Evolutionary conservation across 139 green algal species (phyloP).

Genomic region (Limnomonas spitsbergensis): DNA sequence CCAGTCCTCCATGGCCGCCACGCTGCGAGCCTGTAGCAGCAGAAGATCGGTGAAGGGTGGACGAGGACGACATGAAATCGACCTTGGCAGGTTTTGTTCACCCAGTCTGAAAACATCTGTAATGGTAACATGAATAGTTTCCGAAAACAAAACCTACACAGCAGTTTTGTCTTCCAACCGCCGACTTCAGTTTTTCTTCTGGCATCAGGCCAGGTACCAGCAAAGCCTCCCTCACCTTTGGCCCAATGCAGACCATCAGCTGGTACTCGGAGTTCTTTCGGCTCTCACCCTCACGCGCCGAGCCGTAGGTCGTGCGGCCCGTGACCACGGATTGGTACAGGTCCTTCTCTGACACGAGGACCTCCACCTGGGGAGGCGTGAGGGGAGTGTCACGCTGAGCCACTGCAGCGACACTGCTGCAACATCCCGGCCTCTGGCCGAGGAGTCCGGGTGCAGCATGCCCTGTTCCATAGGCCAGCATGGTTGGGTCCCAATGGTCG

Average conservation of each 20-base stretch:
- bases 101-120: no score
- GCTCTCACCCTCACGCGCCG: constrained; percentile 5
- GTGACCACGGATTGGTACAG: constrained; percentile 20
- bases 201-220: no score
- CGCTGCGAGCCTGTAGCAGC: neutral
- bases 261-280: constrained; percentile 15
- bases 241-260: constrained; percentile 24
- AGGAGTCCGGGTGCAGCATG: no score
- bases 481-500: neutral
- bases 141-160: no score
- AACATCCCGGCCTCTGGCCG: no score
- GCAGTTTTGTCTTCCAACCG: no score
- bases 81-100: no score
- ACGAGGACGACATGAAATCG: no score
- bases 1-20: neutral
- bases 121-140: no score
- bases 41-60: neutral
- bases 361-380: constrained; percentile 1
- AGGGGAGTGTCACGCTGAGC: neutral
- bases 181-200: no score
- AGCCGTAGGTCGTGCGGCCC: constrained; percentile 19
- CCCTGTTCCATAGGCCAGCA: neutral
- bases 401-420: neutral
- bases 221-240: constrained; percentile 11
- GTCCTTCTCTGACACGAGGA: constrained; percentile 18